These are phyloP conservation scores for Blastocystis sp. DNA, from an alignment of 352 stramenopile species.

Conservation along the genomic window DNA sequence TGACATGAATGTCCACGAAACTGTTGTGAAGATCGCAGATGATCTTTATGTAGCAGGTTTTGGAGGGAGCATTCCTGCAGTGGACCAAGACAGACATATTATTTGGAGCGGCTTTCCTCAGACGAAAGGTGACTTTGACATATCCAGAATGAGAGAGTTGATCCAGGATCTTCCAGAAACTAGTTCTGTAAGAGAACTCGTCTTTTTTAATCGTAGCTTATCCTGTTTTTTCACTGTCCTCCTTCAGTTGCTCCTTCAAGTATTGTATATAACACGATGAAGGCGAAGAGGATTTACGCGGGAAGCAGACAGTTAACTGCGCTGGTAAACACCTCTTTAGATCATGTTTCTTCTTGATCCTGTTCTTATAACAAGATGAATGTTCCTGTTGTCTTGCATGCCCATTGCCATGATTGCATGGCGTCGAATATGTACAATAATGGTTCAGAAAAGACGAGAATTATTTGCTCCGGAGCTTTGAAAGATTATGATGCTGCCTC, in stretches of 20 bases:
- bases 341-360: background rate
- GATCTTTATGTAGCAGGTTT: background rate
- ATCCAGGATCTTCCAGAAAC: background rate
- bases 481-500: background rate
- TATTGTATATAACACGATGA: background rate
- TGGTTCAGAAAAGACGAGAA: background rate
- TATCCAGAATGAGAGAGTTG: background rate
- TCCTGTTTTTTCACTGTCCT: background rate
- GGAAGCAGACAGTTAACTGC: background rate
- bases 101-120: background rate
- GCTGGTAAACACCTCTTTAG: background rate
- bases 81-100: background rate
- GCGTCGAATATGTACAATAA: background rate
- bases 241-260: background rate
- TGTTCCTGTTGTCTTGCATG: conserved; percentile 22
- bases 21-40: background rate
- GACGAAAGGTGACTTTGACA: background rate
- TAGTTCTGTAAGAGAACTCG: background rate
- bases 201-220: background rate
- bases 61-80: conserved; percentile 9
- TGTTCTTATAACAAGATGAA: background rate
- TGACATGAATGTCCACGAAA: background rate
- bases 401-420: background rate
- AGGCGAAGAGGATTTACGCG: background rate
- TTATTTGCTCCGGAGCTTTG: background rate